These are phyloP conservation scores for Cladobotryum mycophilum DNA, from an alignment of 2,329 filamentous ascomycete species.

Conservation along the genomic window DNA sequence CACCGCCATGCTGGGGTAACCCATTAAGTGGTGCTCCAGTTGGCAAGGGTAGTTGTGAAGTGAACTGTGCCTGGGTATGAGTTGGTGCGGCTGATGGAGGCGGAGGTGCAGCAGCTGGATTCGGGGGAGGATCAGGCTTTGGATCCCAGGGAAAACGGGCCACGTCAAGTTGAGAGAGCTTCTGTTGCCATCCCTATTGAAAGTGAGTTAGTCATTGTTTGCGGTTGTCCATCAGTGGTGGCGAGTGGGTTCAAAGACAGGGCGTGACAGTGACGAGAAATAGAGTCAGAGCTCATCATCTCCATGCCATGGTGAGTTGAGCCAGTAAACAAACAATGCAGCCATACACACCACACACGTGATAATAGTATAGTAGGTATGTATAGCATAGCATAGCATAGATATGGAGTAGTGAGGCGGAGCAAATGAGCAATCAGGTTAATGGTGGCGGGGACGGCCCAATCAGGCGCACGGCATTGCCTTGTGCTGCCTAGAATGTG, in stretches of 20 bases:
- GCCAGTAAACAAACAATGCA: neutral
- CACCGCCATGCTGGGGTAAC: slow-evolving; percentile 25
- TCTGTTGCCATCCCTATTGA: slow-evolving; percentile 83
- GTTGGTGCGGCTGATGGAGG: slow-evolving; percentile 17
- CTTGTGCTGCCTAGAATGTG: slow-evolving; percentile 2
- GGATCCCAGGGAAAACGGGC: slow-evolving; percentile 96
- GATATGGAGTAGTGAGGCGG: neutral
- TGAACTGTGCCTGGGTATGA: slow-evolving; percentile 27
- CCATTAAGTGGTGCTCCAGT: slow-evolving; percentile 25
- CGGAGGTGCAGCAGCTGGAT: slow-evolving; percentile 29
- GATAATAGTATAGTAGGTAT: neutral
- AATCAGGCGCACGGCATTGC: slow-evolving; percentile 8
- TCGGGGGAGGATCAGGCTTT: slow-evolving; percentile 55
- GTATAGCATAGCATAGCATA: no score
- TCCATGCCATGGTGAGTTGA: neutral
- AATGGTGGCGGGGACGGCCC: slow-evolving; percentile 5
- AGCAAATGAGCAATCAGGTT: neutral
- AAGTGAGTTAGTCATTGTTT: slow-evolving; percentile 17
- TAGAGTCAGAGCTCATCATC: no score
- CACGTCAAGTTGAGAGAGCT: slow-evolving; percentile 76
- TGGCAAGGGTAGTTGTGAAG: slow-evolving; percentile 26
- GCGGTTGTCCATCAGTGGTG: neutral
- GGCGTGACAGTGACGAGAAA: no score
- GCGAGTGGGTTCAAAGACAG: no score
- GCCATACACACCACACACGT: slow-evolving; percentile 6